Percentiles rank a stretch among this genome's conserved stretches.
Evolutionary conservation across 2,329 filamentous ascomycete genomes (phyloP).

Genomic region (Aureobasidium mangrovei): DNA sequence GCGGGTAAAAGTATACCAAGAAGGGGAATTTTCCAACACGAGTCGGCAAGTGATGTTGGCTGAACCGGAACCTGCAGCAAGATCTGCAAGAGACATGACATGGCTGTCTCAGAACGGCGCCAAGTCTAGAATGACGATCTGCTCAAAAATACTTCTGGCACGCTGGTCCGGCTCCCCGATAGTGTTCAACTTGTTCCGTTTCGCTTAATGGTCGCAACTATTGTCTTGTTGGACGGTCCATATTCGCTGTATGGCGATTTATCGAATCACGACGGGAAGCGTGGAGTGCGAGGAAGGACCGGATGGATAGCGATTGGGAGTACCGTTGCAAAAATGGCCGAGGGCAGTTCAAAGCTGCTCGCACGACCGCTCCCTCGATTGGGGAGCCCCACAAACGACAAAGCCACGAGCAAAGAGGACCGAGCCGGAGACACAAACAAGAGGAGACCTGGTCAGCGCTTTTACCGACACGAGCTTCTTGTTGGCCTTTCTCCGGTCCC

Average conservation of each 20-base stretch:
- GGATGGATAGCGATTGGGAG: background rate
- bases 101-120: slow-evolving; percentile 10
- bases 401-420: slow-evolving; percentile 5
- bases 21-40: background rate
- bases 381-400: slow-evolving; percentile 4
- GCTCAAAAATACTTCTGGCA: background rate
- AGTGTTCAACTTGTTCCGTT: too few relatives aligned
- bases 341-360: background rate
- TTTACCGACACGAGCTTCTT: background rate
- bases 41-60: slow-evolving; percentile 9
- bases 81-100: slow-evolving; percentile 6
- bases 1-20: background rate
- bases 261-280: too few relatives aligned
- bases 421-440: slow-evolving; percentile 7
- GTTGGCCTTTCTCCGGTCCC: background rate
- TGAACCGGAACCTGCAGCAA: background rate
- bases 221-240: too few relatives aligned
- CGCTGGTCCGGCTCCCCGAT: background rate
- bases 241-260: too few relatives aligned
- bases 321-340: too few relatives aligned
- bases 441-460: background rate
- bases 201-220: too few relatives aligned
- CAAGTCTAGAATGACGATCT: slow-evolving; percentile 9
- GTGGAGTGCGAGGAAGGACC: background rate
- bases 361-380: background rate